These are phyloP conservation scores for Aspergillus pseudoviridinutans DNA, from an alignment of 2,329 filamentous ascomycete genomes.

Conservation along the genomic window DNA sequence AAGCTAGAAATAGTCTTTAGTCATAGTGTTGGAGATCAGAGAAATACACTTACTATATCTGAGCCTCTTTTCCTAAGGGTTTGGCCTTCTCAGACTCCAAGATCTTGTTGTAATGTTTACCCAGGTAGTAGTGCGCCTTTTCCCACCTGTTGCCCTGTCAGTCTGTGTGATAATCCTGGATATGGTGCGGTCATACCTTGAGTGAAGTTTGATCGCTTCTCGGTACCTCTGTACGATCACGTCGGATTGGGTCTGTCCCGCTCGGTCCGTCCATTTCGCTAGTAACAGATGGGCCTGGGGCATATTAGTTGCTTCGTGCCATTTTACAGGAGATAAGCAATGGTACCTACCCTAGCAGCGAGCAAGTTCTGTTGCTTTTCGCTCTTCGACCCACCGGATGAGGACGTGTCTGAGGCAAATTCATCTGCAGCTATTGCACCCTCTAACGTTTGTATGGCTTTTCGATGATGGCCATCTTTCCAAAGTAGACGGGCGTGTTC, in stretches of 20 bases:
- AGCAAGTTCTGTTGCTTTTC: slow-evolving; percentile 50
- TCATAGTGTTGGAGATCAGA: not conserved
- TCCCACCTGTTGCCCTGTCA: slow-evolving; percentile 64
- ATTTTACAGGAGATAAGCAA: not conserved
- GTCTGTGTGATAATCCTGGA: not conserved
- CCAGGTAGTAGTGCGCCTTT: slow-evolving; percentile 95
- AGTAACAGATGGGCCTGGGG: slow-evolving; percentile 73
- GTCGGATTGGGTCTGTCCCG: slow-evolving; percentile 85
- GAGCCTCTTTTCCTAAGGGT: slow-evolving; percentile 70
- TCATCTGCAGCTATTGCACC: slow-evolving; percentile 77
- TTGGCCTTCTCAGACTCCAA: slow-evolving; percentile 82
- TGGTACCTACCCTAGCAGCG: slow-evolving; percentile 37
- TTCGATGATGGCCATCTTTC: slow-evolving; percentile 88
- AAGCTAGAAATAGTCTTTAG: slow-evolving; percentile 44
- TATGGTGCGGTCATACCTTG: slow-evolving; percentile 19
- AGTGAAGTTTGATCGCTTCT: slow-evolving; percentile 55
- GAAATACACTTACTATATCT: slow-evolving; percentile 52
- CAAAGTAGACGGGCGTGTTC: slow-evolving; percentile 91
- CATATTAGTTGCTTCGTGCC: slow-evolving; percentile 4
- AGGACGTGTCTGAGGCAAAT: slow-evolving; percentile 54
- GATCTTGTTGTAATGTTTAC: slow-evolving; percentile 95
- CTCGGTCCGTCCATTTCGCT: slow-evolving; percentile 92
- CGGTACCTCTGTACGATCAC: slow-evolving; percentile 79
- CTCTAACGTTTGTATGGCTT: slow-evolving; percentile 88
- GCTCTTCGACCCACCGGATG: slow-evolving; percentile 35